phyloP scores from a whole-genome alignment of 495 filamentous ascomycete genomes.

The Chaetomium cochliodes region DNA sequence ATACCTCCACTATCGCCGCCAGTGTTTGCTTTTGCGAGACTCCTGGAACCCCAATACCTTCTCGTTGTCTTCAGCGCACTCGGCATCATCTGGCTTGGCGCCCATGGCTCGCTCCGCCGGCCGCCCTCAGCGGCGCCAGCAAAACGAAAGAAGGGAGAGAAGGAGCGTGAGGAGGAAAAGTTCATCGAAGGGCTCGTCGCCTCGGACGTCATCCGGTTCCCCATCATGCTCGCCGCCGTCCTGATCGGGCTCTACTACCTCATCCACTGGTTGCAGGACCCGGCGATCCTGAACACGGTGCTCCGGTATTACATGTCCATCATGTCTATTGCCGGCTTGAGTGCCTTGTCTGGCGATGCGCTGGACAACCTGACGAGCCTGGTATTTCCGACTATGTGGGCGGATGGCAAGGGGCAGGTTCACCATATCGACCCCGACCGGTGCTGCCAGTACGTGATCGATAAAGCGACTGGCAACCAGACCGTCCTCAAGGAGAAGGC shows the following conservation, averaged over 20 bases:
- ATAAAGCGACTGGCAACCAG: slow-evolving; percentile 22
- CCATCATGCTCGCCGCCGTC: slow-evolving; percentile 70
- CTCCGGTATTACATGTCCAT: slow-evolving; percentile 81
- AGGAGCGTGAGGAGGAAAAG: slow-evolving; percentile 57
- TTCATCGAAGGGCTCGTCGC: slow-evolving; percentile 74
- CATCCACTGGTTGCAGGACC: slow-evolving; percentile 84
- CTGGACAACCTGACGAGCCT: slow-evolving; percentile 64
- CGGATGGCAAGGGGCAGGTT: slow-evolving; percentile 41
- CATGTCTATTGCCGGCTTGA: slow-evolving; percentile 72
- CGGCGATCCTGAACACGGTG: slow-evolving; percentile 76
- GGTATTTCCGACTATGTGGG: slow-evolving; percentile 68
- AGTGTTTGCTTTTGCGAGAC: slow-evolving; percentile 32
- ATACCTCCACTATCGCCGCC: slow-evolving; percentile 6
- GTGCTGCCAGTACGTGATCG: slow-evolving; percentile 29
- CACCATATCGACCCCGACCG: slow-evolving; percentile 45
- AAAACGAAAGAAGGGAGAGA: slow-evolving; percentile 48
- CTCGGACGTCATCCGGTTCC: slow-evolving; percentile 83
- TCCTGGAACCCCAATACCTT: slow-evolving; percentile 51
- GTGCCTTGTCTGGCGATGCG: slow-evolving; percentile 64
- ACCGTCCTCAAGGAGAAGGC: slow-evolving; percentile 30
- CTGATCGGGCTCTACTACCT: slow-evolving; percentile 81
- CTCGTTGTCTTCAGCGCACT: slow-evolving; percentile 45
- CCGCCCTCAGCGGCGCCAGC: slow-evolving; percentile 72
- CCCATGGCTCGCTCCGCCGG: slow-evolving; percentile 57
- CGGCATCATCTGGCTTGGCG: slow-evolving; percentile 47